A percentile compares a stretch with the other conserved stretches of the same genome.
phyloP scores from a whole-genome alignment of 352 stramenopile genomes.

The Phytophthora fragariaefolia region DNA sequence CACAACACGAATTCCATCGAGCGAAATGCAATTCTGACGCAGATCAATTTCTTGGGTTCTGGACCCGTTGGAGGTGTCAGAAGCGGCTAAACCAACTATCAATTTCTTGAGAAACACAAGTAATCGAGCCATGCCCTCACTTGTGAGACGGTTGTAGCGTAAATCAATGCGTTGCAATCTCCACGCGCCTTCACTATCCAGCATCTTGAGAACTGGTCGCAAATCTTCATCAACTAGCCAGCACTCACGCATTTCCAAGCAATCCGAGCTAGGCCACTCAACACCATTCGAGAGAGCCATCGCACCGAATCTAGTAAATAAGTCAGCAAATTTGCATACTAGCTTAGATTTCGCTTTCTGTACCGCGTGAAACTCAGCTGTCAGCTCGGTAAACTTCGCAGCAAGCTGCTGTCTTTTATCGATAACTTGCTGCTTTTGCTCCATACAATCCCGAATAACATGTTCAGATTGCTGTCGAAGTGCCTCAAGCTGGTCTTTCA shows the following conservation, averaged over 20 bases:
- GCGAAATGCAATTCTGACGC: conserved; percentile 73
- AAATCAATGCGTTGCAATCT: conserved; percentile 55
- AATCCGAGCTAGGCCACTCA: conserved; percentile 18
- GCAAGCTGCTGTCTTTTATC: conserved; percentile 39
- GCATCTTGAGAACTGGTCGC: conserved; percentile 43
- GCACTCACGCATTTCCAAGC: conserved; percentile 58
- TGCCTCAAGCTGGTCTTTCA: conserved; percentile 52
- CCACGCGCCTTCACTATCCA: conserved; percentile 31
- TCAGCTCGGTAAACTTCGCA: conserved; percentile 44
- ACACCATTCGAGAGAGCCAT: background rate
- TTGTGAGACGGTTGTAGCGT: conserved; percentile 63
- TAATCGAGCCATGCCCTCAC: conserved; percentile 49
- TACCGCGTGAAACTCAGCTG: conserved; percentile 47
- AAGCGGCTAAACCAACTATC: background rate
- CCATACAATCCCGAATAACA: conserved; percentile 43
- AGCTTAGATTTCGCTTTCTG: conserved; percentile 60
- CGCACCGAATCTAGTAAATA: conserved; percentile 25
- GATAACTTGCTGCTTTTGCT: conserved; percentile 45
- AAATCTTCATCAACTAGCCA: conserved; percentile 63
- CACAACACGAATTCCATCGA: conserved; percentile 65
- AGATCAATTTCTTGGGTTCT: conserved; percentile 61
- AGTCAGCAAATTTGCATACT: conserved; percentile 41
- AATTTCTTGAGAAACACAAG: conserved; percentile 40
- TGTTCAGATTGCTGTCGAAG: conserved; percentile 47
- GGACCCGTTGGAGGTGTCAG: background rate